These are phyloP conservation scores for Dentipellis sp. DNA, from an alignment of 768 basidiomycete species.

Conservation along the genomic window DNA sequence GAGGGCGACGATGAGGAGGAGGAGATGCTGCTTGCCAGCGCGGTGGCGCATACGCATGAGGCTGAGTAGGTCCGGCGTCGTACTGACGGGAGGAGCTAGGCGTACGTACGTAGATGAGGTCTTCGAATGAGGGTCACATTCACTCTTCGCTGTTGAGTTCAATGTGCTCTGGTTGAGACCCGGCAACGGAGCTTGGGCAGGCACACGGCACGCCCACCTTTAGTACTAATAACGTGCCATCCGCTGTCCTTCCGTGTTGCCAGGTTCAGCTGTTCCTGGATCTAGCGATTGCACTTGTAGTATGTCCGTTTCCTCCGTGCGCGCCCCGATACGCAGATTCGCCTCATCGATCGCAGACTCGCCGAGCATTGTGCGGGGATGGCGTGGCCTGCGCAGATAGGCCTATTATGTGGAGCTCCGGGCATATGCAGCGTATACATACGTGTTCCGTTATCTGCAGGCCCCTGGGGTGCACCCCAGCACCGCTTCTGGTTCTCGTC, in stretches of 20 bases:
- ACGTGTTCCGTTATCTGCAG: neutral
- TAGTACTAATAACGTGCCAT: no score
- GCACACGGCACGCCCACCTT: no score
- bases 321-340: no score
- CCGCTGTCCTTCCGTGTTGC: no score
- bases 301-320: neutral
- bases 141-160: no score
- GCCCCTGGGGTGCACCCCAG: neutral
- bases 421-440: no score
- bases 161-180: no score
- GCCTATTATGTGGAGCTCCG: neutral
- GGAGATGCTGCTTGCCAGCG: constrained; percentile 1
- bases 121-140: no score
- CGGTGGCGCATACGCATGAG: constrained; percentile 1
- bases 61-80: neutral
- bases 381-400: neutral
- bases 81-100: no score
- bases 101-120: no score
- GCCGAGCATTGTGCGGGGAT: neutral
- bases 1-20: constrained; percentile 31
- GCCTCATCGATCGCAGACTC: neutral
- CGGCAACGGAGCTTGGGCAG: no score
- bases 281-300: neutral
- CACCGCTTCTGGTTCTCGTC: neutral
- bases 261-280: no score